Evolutionary conservation across 345 rosid genomes (phyloP).

Genomic region (Cardamine chenopodiifolia): DNA sequence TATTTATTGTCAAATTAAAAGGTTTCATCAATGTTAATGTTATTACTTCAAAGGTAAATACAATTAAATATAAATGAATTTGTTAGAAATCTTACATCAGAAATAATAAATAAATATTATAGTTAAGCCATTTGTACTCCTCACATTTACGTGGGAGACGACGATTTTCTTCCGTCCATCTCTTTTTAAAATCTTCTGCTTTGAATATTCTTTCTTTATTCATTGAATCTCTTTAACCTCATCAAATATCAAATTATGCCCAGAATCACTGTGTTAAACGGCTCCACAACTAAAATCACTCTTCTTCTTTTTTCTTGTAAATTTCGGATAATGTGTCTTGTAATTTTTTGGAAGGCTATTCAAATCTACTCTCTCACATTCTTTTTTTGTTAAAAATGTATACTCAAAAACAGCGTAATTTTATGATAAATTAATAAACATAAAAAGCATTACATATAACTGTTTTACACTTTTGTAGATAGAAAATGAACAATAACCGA

Average conservation of each 20-base stretch:
- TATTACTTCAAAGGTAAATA: background rate
- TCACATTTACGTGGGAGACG: background rate
- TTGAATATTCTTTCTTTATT: background rate
- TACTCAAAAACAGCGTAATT: background rate
- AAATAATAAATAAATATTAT: background rate
- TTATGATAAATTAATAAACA: no score
- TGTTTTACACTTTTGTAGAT: background rate
- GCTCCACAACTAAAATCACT: no score
- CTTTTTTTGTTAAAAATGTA: no score
- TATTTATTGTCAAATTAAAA: background rate
- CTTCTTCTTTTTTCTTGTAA: background rate
- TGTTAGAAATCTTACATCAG: background rate
- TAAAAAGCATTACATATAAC: background rate
- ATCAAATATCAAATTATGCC: background rate
- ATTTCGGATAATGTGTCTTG: background rate
- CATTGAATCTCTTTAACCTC: background rate
- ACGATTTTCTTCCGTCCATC: background rate
- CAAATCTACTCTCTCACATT: background rate
- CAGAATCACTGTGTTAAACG: background rate
- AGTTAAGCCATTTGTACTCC: no score
- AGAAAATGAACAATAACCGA: background rate
- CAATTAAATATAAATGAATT: background rate
- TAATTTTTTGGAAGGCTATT: background rate
- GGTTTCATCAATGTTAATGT: background rate
- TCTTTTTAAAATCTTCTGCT: background rate